Evolutionary conservation across 2,329 filamentous ascomycete species (phyloP).

Genomic region (Cryphonectria parasitica): DNA sequence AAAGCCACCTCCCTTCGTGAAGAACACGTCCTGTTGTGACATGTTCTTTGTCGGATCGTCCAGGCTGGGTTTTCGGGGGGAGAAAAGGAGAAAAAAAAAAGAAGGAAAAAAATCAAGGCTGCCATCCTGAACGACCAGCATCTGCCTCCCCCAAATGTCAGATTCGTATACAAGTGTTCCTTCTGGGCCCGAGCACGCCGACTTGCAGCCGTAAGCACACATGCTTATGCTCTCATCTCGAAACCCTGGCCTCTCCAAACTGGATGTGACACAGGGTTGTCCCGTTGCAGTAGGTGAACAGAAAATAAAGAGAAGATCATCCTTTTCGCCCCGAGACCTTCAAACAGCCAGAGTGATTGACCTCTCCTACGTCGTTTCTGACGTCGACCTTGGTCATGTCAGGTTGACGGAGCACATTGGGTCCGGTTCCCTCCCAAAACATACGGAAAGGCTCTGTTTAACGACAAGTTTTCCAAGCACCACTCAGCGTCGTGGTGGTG

Average conservation of each 20-base stretch:
- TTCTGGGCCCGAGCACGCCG: background rate
- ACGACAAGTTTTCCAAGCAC: background rate
- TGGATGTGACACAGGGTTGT: background rate
- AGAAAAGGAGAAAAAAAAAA: no score
- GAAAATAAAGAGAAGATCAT: background rate
- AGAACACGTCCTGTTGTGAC: background rate
- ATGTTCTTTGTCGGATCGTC: background rate
- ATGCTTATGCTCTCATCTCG: background rate
- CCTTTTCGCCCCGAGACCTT: slow-evolving; percentile 1
- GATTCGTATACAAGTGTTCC: background rate
- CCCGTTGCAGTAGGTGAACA: background rate
- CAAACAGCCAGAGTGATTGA: background rate
- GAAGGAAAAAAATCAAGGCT: background rate
- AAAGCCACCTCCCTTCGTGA: background rate
- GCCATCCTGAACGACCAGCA: background rate
- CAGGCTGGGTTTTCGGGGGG: background rate
- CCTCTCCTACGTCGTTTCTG: background rate
- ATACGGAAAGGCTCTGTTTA: background rate
- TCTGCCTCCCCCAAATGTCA: slow-evolving; percentile 7
- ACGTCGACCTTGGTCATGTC: slow-evolving; percentile 3
- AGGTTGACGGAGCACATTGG: slow-evolving; percentile 2
- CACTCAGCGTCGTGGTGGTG: slow-evolving; percentile 18
- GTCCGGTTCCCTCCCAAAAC: background rate
- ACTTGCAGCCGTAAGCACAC: background rate
- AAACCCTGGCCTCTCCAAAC: background rate